Percentiles rank a stretch among this genome's conserved stretches.
These are phyloP conservation scores for Starmerella khaoyaiensis DNA, from an alignment of 805 yeast genomes.

Conservation along the genomic window DNA sequence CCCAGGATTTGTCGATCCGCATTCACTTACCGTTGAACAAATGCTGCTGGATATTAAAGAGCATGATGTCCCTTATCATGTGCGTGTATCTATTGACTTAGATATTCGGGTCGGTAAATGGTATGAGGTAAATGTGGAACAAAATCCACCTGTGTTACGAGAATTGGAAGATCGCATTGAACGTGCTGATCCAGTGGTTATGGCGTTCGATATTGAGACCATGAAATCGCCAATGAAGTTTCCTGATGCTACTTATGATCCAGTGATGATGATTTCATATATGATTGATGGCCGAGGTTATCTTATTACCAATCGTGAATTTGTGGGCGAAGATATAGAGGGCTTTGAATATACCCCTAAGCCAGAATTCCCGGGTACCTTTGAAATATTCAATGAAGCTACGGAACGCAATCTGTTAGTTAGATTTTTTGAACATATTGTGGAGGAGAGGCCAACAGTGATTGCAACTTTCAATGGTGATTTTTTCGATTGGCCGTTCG, in stretches of 20 bases:
- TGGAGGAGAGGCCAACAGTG: conserved; percentile 86
- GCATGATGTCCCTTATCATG: conserved; percentile 94
- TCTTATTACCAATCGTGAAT: conserved; percentile 84
- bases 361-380: conserved; percentile 86
- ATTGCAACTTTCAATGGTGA: conserved; percentile 98
- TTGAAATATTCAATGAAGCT: conserved; percentile 78
- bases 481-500: conserved; percentile 98
- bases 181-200: conserved; percentile 92
- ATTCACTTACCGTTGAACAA: conserved; percentile 30
- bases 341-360: conserved; percentile 97
- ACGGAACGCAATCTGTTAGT: conserved; percentile 64
- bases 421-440: conserved; percentile 77
- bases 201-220: conserved; percentile 96
- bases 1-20: conserved; percentile 27
- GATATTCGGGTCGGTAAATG: conserved; percentile 87
- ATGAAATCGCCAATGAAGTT: conserved; percentile 92
- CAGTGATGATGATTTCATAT: conserved; percentile 96
- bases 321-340: conserved; percentile 85
- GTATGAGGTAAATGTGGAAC: conserved; percentile 36
- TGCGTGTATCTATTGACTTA: conserved; percentile 80
- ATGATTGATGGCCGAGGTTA: conserved; percentile 98
- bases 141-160: conserved; percentile 30
- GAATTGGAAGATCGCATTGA: conserved; percentile 67
- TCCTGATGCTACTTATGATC: conserved; percentile 83
- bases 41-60: conserved; percentile 71